Conservation (phyloP, 257 asterid genomes). For the Henckelia pumila region DNA sequence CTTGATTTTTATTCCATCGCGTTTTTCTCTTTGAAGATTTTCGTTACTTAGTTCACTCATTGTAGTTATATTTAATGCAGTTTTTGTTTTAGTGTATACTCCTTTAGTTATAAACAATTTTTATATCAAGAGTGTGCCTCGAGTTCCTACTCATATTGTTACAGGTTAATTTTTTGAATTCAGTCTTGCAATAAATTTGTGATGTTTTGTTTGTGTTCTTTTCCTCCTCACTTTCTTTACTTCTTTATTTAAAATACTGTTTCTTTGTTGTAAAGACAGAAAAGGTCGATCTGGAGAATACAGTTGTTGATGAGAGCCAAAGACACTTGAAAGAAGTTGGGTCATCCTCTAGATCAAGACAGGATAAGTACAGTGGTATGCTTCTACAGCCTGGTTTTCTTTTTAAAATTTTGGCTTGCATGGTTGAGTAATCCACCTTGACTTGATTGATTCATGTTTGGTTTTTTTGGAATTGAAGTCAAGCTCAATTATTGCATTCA, state of each 20-base stretch:
- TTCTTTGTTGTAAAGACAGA: slow-evolving; percentile 66
- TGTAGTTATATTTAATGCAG: no score
- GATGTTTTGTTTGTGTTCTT: slow-evolving; percentile 3
- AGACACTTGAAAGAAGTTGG: slow-evolving; percentile 67
- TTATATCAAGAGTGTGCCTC: no score
- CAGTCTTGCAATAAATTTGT: slow-evolving; percentile 11
- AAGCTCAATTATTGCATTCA: background rate
- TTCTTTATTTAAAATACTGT: background rate
- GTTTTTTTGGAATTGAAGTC: background rate
- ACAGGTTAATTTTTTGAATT: background rate
- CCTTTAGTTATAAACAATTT: no score
- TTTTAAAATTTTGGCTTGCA: slow-evolving; percentile 13
- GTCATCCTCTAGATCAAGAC: slow-evolving; percentile 51
- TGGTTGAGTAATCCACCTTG: slow-evolving; percentile 12
- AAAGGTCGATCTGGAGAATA: slow-evolving; percentile 92
- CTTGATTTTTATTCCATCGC: no score
- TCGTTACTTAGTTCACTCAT: no score
- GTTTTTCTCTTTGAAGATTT: no score
- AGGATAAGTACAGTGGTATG: slow-evolving; percentile 36
- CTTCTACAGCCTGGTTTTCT: slow-evolving; percentile 12
- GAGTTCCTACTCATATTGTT: no score
- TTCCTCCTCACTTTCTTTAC: slow-evolving; percentile 14
- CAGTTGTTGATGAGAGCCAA: slow-evolving; percentile 98
- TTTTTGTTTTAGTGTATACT: no score
- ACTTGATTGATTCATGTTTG: background rate